Base-by-base conservation (phyloP, 257 asterid genomes). In the Galeopsis tetrahit region DNA sequence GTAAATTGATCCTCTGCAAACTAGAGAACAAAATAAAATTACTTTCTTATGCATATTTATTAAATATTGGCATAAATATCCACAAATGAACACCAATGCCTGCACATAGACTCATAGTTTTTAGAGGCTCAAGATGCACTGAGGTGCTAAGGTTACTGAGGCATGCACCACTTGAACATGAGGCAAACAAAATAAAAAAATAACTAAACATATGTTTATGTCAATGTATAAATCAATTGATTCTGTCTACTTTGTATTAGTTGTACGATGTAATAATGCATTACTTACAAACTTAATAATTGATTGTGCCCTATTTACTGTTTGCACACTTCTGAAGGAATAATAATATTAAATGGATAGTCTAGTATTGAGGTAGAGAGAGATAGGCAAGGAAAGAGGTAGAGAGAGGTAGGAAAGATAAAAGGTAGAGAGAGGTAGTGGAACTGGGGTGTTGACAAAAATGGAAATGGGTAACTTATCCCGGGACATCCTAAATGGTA, bases 1-100 rank as follows among this genome's bases (percentile, higher is more conserved):
- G 71, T 95, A 95, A 80, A 92, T 76, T 67, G 99, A 95, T 86
- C 99, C 99, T 92, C 96, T 86, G 90, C 96, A 87, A 82, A 76
- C 99, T 95, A 82, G 71, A 88, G 67, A 71, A 74, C 66, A 7
- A 75, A 71, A 75, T 63, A 32, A 74, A 57, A 68, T 60, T 63
- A 77, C 5, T 71, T 34, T 39, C 52, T 56, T 77, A 69, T 33
- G 59, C 53, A 71, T 35, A 33, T 38, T 21, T 10, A 11, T 10
- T 42, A 10, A 63, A 72, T 33, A 15, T 66, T 36, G 53, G 36
- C n/a, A 34, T 65, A 51, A 69, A 57, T 57, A 61, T 40, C 61
- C 53, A 71, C 14, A 28, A 17, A 14, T 7, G 49, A 32, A 66
- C 10, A 39, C 33, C 1, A 21, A 42, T 31, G 49, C 48, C 3